A percentile compares a stretch with the other conserved stretches of the same genome.
Evolutionary conservation across 1,139 yeast genomes (phyloP).

Genomic region (Geotrichum restrictum): DNA sequence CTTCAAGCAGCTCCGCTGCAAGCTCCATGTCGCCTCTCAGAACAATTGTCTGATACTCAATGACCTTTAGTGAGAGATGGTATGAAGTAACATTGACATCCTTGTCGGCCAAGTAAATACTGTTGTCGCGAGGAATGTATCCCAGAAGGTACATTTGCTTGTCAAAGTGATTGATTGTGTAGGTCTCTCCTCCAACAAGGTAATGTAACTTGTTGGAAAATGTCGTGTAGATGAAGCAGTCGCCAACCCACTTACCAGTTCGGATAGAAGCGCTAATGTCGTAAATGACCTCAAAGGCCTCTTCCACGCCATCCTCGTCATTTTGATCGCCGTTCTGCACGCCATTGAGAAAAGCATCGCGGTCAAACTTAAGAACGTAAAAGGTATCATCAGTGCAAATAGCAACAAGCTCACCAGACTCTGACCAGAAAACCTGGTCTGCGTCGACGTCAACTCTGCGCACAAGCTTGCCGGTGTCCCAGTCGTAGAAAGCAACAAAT

Average conservation of each 20-base stretch:
- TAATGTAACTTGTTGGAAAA: conserved; percentile 84
- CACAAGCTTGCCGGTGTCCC: conserved; percentile 83
- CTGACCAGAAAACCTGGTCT: conserved; percentile 84
- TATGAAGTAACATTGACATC: conserved; percentile 80
- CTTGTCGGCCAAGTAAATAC: conserved; percentile 85
- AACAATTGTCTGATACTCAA: conserved; percentile 93
- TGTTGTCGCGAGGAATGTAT: conserved; percentile 83
- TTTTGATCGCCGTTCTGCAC: conserved; percentile 54
- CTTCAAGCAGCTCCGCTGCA: conserved; percentile 62
- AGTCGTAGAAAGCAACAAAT: conserved; percentile 82
- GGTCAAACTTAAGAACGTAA: conserved; percentile 73
- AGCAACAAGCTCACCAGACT: conserved; percentile 83
- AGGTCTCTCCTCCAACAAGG: conserved; percentile 89
- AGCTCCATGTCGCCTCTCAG: conserved; percentile 87
- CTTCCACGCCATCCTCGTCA: conserved; percentile 84
- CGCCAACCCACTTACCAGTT: conserved; percentile 95
- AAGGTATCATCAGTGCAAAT: conserved; percentile 72
- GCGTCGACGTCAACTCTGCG: conserved; percentile 73
- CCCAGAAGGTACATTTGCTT: conserved; percentile 84
- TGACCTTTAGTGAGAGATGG: conserved; percentile 74
- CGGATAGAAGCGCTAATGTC: conserved; percentile 78
- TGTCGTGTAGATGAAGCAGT: conserved; percentile 88
- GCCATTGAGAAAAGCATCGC: conserved; percentile 63
- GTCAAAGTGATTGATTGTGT: conserved; percentile 90
- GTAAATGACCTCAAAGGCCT: conserved; percentile 75